Conservation (phyloP, 169 alveolate genomes). For the Plasmodium relictum region DNA sequence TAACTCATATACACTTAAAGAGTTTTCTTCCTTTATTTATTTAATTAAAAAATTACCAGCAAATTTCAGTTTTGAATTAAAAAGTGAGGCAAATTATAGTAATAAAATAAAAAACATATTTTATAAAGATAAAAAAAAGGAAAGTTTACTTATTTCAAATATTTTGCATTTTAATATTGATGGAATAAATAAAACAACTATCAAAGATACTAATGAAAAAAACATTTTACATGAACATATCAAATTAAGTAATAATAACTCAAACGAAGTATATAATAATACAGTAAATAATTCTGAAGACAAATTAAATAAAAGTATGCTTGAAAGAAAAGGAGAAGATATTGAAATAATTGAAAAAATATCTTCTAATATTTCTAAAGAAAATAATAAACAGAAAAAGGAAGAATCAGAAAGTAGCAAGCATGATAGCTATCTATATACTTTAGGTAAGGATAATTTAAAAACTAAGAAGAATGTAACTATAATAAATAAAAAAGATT, state of each 20-base stretch:
- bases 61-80: slow-evolving; percentile 39
- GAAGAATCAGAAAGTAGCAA: neutral
- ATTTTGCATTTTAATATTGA: slow-evolving; percentile 7
- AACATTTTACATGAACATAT: neutral
- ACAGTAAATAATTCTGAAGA: neutral
- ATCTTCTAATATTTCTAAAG: neutral
- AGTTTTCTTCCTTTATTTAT: slow-evolving; percentile 19
- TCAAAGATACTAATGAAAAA: neutral
- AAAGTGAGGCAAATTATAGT: neutral
- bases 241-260: neutral
- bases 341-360: neutral
- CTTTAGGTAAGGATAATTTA: neutral
- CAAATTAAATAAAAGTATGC: neutral
- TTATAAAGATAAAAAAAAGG: neutral
- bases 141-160: neutral
- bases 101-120: neutral
- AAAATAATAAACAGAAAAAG: neutral
- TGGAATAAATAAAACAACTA: neutral
- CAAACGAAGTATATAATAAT: neutral
- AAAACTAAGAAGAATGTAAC: slow-evolving; percentile 42
- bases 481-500: slow-evolving; percentile 35
- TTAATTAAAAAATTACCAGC: slow-evolving; percentile 34
- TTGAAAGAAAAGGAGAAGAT: slow-evolving; percentile 4
- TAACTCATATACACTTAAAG: slow-evolving; percentile 52
- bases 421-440: neutral